These are phyloP conservation scores for Cutaneotrichosporon cutaneum DNA, from an alignment of 1,284 basidiomycete genomes.

Conservation along the genomic window DNA sequence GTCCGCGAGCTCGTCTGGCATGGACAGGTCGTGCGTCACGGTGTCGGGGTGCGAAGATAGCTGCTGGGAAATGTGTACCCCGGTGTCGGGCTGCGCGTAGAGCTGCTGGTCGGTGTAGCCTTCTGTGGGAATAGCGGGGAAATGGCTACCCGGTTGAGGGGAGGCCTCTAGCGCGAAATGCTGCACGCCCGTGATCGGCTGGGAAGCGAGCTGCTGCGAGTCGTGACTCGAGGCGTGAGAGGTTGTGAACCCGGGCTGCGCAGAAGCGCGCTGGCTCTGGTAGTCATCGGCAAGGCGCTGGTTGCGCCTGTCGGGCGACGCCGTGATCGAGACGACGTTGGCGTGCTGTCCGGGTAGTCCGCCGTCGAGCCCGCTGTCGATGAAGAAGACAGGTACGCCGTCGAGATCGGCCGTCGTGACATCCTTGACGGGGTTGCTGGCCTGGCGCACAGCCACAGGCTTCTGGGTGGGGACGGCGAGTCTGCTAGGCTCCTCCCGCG, in stretches of 20 bases:
- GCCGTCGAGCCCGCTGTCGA: constrained; percentile 17
- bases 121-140: too few species aligned
- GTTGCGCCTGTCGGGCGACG: neutral
- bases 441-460: neutral
- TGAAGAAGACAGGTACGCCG: constrained; percentile 25
- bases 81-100: neutral
- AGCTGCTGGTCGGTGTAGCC: too few species aligned
- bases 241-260: neutral
- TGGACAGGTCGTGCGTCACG: neutral
- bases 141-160: too few species aligned
- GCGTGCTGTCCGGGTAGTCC: neutral
- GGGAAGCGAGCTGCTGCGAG: too few species aligned
- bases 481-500: neutral
- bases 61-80: too few species aligned
- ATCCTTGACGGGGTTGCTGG: constrained; percentile 8
- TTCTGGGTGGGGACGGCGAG: neutral
- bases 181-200: neutral
- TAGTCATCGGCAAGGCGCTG: neutral
- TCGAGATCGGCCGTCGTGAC: constrained; percentile 18
- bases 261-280: neutral
- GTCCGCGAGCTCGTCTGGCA: neutral
- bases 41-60: neutral
- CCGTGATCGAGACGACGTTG: neutral
- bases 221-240: too few species aligned
- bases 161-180: neutral